Evolutionary conservation across 305 asterid species (phyloP).

Genomic region (Plantago lanceolata): DNA sequence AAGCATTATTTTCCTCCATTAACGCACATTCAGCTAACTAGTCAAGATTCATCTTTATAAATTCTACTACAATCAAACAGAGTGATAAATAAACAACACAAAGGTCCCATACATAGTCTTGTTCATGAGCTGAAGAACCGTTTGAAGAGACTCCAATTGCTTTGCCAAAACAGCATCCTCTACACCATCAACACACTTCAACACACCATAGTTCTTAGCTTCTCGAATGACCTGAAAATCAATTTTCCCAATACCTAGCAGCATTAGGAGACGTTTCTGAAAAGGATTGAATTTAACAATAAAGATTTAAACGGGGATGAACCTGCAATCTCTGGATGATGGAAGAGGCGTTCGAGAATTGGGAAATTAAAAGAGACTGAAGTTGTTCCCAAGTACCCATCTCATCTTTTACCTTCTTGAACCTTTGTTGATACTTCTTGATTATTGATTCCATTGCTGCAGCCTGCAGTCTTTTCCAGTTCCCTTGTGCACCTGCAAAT

Average conservation of each 20-base stretch:
- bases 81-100: neutral
- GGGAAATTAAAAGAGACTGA: constrained; percentile 53
- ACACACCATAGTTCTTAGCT: constrained; percentile 44
- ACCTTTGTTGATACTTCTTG: constrained; percentile 64
- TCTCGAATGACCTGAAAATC: constrained; percentile 45
- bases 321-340: constrained; percentile 76
- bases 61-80: neutral
- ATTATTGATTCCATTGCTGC: constrained; percentile 46
- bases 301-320: neutral
- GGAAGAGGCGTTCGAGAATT: constrained; percentile 55
- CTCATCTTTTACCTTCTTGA: constrained; percentile 56
- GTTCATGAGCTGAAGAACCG: constrained; percentile 43
- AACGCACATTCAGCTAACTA: too few species aligned
- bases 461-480: too few species aligned
- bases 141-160: constrained; percentile 70
- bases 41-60: neutral
- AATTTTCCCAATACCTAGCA: neutral
- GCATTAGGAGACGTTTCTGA: neutral
- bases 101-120: constrained; percentile 38
- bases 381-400: constrained; percentile 63
- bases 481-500: too few species aligned
- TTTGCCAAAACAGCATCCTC: constrained; percentile 48
- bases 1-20: too few species aligned
- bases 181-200: constrained; percentile 54
- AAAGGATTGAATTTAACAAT: neutral